Evolutionary conservation across 1,139 yeast species (phyloP), one percentile per base, ranked within the genome.

Genomic region (Sugiyamaella pinicola): DNA sequence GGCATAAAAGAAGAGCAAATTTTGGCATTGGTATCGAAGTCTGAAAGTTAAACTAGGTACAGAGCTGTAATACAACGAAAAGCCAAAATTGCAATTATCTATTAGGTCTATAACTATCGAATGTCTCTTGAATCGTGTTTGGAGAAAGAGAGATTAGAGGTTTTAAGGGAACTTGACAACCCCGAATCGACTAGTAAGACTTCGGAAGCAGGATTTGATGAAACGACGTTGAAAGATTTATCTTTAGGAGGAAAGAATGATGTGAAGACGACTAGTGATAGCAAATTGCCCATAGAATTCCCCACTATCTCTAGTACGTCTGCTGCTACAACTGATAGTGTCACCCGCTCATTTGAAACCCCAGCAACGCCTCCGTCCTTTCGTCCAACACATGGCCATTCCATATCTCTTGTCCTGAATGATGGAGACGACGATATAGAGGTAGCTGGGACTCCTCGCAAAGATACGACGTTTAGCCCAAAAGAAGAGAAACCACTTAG

Each of bases 111-210:
- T 4, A 9, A 29, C 18, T 33, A 26, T 28, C 39, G 37, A 33
- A 76, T 76, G 79, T 76, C 80, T 4, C 59, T 77, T 26, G 79
- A 75, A 59, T 72, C 76, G 19, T 78, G 79, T 8, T 58, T 76
- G 29, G 79, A 76, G 53, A 79, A 75, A 51, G 80, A 77, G 57
- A 69, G 77, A 42, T 64, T 66, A 24, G 68, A 70, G 42, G 72
- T 76, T 50, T 63, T 75, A 17, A 69, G 69, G 53, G 64, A 70
- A 21, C 63, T 74, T 47, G 74, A 70, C 24, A 41, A 54, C 5
- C 26, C 28, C 9, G 50, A 39, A 26, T 19, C 40, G 26, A 21
- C 13, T 17, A 24, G 31, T 34, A 21, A n/a, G 34, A 46, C 24
- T 10, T 22, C 18, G 6, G 37, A 18, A 21, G 15, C 33, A 10